Conservation (phyloP, 345 rosid species). For the Murraya koenigii region DNA sequence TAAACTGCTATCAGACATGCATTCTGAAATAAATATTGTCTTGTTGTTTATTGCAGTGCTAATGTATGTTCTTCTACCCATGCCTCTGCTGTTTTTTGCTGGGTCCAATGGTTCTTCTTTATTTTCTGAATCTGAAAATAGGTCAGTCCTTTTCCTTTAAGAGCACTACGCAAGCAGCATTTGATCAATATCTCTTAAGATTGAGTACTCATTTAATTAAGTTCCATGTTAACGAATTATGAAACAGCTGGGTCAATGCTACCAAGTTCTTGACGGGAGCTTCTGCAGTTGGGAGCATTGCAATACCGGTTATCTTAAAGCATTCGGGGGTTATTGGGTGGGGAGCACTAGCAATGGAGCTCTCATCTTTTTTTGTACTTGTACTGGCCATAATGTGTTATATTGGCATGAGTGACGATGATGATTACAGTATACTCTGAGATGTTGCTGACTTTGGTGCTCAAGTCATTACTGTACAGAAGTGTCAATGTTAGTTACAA, state of each 20-base stretch:
- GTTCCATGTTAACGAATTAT: conserved; percentile 3
- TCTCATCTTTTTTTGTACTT: conserved; percentile 71
- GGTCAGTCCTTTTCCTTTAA: conserved; percentile 31
- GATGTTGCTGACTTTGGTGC: conserved; percentile 2
- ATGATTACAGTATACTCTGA: conserved; percentile 53
- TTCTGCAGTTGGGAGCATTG: conserved; percentile 86
- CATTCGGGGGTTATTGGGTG: conserved; percentile 91
- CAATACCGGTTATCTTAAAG: conserved; percentile 86
- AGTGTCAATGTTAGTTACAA: background rate
- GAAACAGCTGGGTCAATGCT: conserved; percentile 79
- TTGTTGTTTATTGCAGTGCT: conserved; percentile 51
- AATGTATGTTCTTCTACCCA: conserved; percentile 89
- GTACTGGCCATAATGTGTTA: conserved; percentile 70
- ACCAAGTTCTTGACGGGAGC: conserved; percentile 96
- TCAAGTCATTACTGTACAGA: conserved; percentile 1
- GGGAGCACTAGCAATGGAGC: conserved; percentile 89
- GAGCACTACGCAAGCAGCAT: background rate
- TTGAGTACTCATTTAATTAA: background rate
- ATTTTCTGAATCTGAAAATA: conserved; percentile 55
- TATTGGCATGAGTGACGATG: conserved; percentile 45
- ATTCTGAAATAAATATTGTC: background rate
- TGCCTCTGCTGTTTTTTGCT: conserved; percentile 86
- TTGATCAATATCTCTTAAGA: background rate
- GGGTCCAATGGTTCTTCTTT: conserved; percentile 73
- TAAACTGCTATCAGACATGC: background rate